Base-by-base conservation (phyloP, 495 filamentous ascomycete species). In the Clavariopsis aquatica region DNA sequence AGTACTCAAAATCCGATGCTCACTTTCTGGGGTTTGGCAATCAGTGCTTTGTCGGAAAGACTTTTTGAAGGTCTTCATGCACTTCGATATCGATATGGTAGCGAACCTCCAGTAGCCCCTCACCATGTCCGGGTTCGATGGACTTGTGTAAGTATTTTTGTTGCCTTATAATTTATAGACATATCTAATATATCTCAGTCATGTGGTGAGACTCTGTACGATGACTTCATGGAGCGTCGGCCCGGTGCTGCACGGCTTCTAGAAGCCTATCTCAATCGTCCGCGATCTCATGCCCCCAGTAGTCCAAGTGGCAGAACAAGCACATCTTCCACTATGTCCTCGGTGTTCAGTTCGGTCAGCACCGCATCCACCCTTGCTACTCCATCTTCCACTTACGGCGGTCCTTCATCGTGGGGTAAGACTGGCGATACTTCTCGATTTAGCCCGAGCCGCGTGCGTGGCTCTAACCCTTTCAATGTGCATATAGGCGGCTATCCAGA, bases 161-260 rank as follows among this genome's bases (percentile, higher is more conserved):
- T 43, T 6, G 13, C 4, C 38, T 43, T 9, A 17, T 43, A 43
- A 27, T n/a, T 46, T 3, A 43, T 3, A 7, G 38, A 43, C 4
- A 2, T 43, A 10, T 13, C 62, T 70, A 15, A 65, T 43, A 19
- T 20, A 2, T 6, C 15, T 20, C 45, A 75, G 73, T 49, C 61
- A 26, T 78, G 74, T 47, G 76, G 75, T 20, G 65, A 72, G 47
- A 65, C 62, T 1, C 49, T 79, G 22, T 74, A 74, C 31, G 76
- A 79, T 49, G 76, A 79, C 65, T 78, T 73, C 61, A 53, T 66
- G 12, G 77, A 79, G 52, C 53, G 47, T 17, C 60, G 72, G n/a
- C 67, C 65, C 3, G 77, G 75, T 13, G 76, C 76, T 41, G 75
- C 76, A 22, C 61, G 70, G 19, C 65, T 71, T 8, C 61, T 78